phyloP scores from a whole-genome alignment of 2,329 filamentous ascomycete genomes.

The Chrysosphaeria jannelii region DNA sequence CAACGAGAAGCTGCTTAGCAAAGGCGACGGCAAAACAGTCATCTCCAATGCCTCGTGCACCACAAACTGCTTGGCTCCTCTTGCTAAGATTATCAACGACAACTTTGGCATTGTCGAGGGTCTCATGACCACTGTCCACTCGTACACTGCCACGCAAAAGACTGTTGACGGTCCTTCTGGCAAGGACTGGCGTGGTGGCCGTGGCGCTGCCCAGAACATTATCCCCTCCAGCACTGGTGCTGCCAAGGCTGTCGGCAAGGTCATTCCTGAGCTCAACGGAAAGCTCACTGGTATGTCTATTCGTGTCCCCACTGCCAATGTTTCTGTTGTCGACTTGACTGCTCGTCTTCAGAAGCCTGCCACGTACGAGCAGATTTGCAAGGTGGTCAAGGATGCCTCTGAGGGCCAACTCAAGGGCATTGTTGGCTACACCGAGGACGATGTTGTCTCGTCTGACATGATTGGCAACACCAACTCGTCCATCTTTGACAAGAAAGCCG shows the following conservation, averaged over 20 bases:
- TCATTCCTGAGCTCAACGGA: slow-evolving; percentile 91
- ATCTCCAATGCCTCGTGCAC: slow-evolving; percentile 99
- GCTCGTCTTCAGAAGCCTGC: slow-evolving; percentile 77
- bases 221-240: slow-evolving; percentile 97
- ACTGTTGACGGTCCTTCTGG: slow-evolving; percentile 88
- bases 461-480: slow-evolving; percentile 82
- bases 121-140: slow-evolving; percentile 99
- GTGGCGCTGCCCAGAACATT: slow-evolving; percentile 97
- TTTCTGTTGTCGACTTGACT: slow-evolving; percentile 96
- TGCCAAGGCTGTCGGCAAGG: slow-evolving; percentile 99
- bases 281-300: slow-evolving; percentile 99
- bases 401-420: slow-evolving; percentile 69
- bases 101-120: slow-evolving; percentile 94
- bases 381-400: slow-evolving; percentile 60
- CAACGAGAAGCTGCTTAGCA: slow-evolving; percentile 85
- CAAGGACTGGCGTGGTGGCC: slow-evolving; percentile 99
- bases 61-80: slow-evolving; percentile 98
- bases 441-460: slow-evolving; percentile 78
- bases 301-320: slow-evolving; percentile 96
- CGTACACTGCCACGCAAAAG: slow-evolving; percentile 99
- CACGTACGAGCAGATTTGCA: slow-evolving; percentile 78
- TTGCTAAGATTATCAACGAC: slow-evolving; percentile 98
- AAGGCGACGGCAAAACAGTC: slow-evolving; percentile 70
- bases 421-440: slow-evolving; percentile 87
- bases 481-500: slow-evolving; percentile 98